Evolutionary conservation across 306 rosid genomes (phyloP), one percentile per base, ranked within the genome.

Genomic region (Castanea sativa): DNA sequence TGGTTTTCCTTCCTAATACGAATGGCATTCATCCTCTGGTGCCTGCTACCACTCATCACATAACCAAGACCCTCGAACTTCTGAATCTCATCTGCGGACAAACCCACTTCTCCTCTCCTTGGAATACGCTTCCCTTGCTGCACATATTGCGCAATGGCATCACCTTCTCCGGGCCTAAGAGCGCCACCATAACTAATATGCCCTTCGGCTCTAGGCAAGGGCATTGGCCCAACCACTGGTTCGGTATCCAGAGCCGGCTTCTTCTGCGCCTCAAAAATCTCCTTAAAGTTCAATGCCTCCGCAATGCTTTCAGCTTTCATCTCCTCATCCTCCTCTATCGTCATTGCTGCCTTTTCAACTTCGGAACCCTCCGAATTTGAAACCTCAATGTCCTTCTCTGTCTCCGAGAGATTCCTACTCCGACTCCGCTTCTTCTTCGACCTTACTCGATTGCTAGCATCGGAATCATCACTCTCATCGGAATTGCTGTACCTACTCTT

Each of bases 71-170:
- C 45, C 87, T 95, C 99, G 70, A 91, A 95, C 88, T 88, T 92
- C 73, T 79, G 87, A 88, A 95, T 95, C 87, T 95, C 99, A 59
- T 95, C 98, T 0, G 97, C 99, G 20, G 98, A 95, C 49, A 93
- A 94, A 85, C 99, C 98, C 88, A 95, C 99, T 87, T 95, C 98
- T 69, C 99, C 99, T 91, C 98, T 91, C 1, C 99, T 86, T 0
- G 97, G 99, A 71, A 93, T 95, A 88, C 98, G 99, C 86, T 95
- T 95, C 82, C 99, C 99, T 83, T 95, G 97, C 75, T 95, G 99
- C 74, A 95, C 99, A 78, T 95, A 93, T 82, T 91, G 98, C 0
- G 98, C 97, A 78, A 93, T 95, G 60, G 99, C 99, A 71, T 95
- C 98, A 73, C 99, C 99, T 86, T 95, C 99, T 61, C 99, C 99